Conservation (phyloP, 306 rosid genomes). For the Castanopsis chinensis region DNA sequence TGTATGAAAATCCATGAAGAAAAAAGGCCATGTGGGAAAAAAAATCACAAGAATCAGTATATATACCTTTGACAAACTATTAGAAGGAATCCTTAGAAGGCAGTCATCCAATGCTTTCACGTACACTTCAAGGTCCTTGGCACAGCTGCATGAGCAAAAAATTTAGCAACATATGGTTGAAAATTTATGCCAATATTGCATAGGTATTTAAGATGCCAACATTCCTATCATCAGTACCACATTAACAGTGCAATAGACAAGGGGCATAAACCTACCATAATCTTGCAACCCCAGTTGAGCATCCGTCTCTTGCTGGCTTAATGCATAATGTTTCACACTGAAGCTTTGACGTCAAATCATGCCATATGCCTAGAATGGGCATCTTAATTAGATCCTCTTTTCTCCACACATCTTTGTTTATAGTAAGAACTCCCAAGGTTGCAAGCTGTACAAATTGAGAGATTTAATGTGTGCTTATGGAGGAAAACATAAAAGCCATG, state of each 20-base stretch:
- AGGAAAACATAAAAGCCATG: conserved; percentile 18
- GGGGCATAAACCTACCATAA: conserved; percentile 58
- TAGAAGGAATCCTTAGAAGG: conserved; percentile 75
- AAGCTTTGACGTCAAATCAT: conserved; percentile 65
- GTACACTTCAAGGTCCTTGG: conserved; percentile 67
- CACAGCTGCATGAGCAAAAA: conserved; percentile 54
- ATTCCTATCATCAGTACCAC: background rate
- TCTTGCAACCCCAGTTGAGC: conserved; percentile 97
- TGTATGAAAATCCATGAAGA: background rate
- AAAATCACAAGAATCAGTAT: background rate
- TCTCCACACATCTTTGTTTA: conserved; percentile 59
- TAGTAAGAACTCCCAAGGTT: conserved; percentile 77
- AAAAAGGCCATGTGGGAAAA: background rate
- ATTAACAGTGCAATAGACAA: conserved; percentile 19
- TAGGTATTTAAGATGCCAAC: conserved; percentile 5
- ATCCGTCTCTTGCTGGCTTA: conserved; percentile 95
- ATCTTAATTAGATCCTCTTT: conserved; percentile 50
- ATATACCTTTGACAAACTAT: conserved; percentile 83
- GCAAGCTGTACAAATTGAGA: conserved; percentile 52
- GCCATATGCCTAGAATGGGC: conserved; percentile 60
- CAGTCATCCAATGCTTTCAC: conserved; percentile 62
- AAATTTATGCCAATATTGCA: conserved; percentile 5
- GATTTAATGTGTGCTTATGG: conserved; percentile 9
- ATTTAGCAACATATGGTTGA: conserved; percentile 5
- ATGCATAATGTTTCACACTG: conserved; percentile 80